phyloP scores from a whole-genome alignment of 306 rosid species.

The Vicia faba region DNA sequence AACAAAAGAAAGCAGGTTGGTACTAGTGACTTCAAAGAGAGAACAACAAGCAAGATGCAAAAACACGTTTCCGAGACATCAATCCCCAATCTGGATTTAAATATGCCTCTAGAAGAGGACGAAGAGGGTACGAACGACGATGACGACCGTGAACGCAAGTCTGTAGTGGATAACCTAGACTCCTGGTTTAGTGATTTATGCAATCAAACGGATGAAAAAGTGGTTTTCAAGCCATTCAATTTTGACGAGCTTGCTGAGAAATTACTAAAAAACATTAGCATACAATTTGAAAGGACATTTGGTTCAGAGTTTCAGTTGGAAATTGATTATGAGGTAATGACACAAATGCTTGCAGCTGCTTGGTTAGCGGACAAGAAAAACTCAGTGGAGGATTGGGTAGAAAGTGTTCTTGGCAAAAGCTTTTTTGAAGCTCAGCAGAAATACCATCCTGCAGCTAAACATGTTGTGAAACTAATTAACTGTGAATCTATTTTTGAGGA shows the following conservation, averaged over 20 bases:
- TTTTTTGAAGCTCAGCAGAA: slow-evolving; percentile 59
- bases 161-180: slow-evolving; percentile 50
- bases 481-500: slow-evolving; percentile 52
- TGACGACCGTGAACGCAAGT: slow-evolving; percentile 53
- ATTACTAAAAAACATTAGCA: slow-evolving; percentile 47
- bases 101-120: slow-evolving; percentile 63
- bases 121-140: slow-evolving; percentile 44
- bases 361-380: slow-evolving; percentile 67
- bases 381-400: slow-evolving; percentile 68
- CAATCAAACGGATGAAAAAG: slow-evolving; percentile 52
- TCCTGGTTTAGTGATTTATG: slow-evolving; percentile 69
- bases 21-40: slow-evolving; percentile 39
- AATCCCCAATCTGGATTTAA: slow-evolving; percentile 71
- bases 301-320: slow-evolving; percentile 56
- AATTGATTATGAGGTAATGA: slow-evolving; percentile 64
- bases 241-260: slow-evolving; percentile 61
- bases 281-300: slow-evolving; percentile 45
- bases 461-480: slow-evolving; percentile 56
- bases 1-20: slow-evolving; percentile 66
- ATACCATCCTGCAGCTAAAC: slow-evolving; percentile 35
- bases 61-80: slow-evolving; percentile 48
- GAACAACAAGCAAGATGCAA: slow-evolving; percentile 42
- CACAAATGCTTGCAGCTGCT: slow-evolving; percentile 81
- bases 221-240: slow-evolving; percentile 63
- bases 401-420: slow-evolving; percentile 62